Percentiles rank a stretch among this genome's conserved stretches.
phyloP scores from a whole-genome alignment of 257 asterid species.

The Linaria vulgaris region DNA sequence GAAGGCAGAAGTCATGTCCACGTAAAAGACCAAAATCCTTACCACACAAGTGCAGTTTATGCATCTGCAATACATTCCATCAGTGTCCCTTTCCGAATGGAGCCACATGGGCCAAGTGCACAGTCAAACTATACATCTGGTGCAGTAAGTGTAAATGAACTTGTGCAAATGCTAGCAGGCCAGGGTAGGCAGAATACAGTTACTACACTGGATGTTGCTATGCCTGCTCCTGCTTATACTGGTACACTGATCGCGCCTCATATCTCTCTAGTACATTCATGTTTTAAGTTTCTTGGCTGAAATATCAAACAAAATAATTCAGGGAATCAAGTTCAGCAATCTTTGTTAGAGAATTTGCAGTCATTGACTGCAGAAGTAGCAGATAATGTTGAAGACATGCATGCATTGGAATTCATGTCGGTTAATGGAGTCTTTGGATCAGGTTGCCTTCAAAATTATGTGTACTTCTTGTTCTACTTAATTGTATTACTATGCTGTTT shows the following conservation, averaged over 20 bases:
- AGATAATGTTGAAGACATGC: constrained; percentile 63
- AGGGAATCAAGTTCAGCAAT: constrained; percentile 43
- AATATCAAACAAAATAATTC: constrained; percentile 22
- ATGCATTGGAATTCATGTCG: constrained; percentile 66
- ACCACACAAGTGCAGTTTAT: constrained; percentile 87
- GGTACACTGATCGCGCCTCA: constrained; percentile 38
- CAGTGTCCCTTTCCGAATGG: constrained; percentile 86
- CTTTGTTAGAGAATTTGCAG: constrained; percentile 54
- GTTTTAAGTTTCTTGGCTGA: constrained; percentile 20
- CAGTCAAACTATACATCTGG: constrained; percentile 54
- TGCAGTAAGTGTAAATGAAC: constrained; percentile 59
- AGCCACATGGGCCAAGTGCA: constrained; percentile 64
- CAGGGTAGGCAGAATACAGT: constrained; percentile 78
- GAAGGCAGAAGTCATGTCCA: constrained; percentile 65
- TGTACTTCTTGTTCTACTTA: neutral
- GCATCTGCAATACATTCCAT: constrained; percentile 89
- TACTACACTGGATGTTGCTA: constrained; percentile 59
- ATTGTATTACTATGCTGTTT: neutral
- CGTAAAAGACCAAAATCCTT: constrained; percentile 64
- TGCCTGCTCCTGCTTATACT: constrained; percentile 73
- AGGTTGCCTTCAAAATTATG: constrained; percentile 43
- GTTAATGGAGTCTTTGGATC: constrained; percentile 75
- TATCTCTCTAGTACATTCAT: constrained; percentile 6
- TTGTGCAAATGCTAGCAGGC: constrained; percentile 66
- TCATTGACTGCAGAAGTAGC: constrained; percentile 69